Evolutionary conservation across 257 asterid species (phyloP).

Genomic region (Fraxinus pennsylvanica): DNA sequence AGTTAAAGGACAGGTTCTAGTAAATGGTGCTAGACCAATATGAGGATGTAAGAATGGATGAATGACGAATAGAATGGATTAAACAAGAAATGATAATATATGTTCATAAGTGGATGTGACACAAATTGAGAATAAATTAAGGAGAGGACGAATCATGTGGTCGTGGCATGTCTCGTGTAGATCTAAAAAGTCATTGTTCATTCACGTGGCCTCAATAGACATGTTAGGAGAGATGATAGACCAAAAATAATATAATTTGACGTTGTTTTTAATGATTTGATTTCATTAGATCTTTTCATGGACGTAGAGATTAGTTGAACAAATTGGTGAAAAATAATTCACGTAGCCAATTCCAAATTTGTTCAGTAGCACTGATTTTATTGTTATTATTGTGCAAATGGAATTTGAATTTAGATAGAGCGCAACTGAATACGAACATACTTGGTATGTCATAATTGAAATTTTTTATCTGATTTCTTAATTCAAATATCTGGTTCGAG

Average conservation of each 20-base stretch:
- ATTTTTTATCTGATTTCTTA: neutral
- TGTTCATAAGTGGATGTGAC: neutral
- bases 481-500: neutral
- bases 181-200: neutral
- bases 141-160: neutral
- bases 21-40: neutral
- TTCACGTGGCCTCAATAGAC: neutral
- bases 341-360: neutral
- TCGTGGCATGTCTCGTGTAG: neutral
- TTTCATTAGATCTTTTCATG: neutral
- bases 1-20: neutral
- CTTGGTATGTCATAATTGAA: neutral
- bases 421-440: neutral
- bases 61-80: neutral
- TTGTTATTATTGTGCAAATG: neutral
- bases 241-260: neutral
- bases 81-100: neutral
- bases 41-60: neutral
- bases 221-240: neutral
- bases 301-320: neutral
- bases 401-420: neutral
- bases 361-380: neutral
- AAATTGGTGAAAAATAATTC: neutral
- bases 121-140: neutral
- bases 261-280: neutral